A percentile compares a stretch with the other conserved stretches of the same genome.
Evolutionary conservation across 164 flowering plant genomes (phyloP).

Genomic region (Hamamelis virginiana): DNA sequence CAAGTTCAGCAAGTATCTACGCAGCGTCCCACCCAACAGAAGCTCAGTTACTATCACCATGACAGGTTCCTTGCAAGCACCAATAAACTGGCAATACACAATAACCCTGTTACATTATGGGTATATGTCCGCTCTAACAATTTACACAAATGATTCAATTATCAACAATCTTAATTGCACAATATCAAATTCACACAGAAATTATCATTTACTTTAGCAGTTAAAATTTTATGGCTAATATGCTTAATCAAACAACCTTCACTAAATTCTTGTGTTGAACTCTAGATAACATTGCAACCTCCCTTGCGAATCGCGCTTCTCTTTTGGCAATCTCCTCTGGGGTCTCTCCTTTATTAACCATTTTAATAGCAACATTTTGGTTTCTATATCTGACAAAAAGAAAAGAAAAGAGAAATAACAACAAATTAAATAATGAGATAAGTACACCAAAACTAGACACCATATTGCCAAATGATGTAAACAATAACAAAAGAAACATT

Average conservation of each 20-base stretch:
- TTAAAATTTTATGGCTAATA: too few relatives aligned
- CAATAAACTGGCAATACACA: constrained; percentile 65
- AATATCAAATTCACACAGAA: too few relatives aligned
- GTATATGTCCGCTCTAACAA: neutral
- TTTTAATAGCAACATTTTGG: constrained; percentile 89
- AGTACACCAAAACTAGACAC: too few relatives aligned
- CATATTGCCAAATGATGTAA: neutral
- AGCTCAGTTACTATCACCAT: constrained; percentile 95
- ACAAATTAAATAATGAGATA: neutral
- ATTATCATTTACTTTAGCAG: too few relatives aligned
- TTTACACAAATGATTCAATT: neutral
- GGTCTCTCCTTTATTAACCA: constrained; percentile 77
- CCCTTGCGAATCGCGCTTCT: constrained; percentile 75
- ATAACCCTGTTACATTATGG: neutral
- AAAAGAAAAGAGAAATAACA: neutral
- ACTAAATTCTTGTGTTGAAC: constrained; percentile 95
- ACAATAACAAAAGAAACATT: too few relatives aligned
- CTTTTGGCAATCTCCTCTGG: constrained; percentile 77
- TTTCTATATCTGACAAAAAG: constrained; percentile 60
- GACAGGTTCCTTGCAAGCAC: constrained; percentile 83
- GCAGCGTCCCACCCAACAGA: constrained; percentile 79
- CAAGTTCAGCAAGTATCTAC: constrained; percentile 66
- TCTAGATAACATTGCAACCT: constrained; percentile 87
- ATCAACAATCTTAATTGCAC: neutral
- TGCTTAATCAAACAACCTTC: constrained; percentile 54